A percentile compares a stretch with the other conserved stretches of the same genome.
phyloP scores from a whole-genome alignment of 306 rosid genomes.

The Hippophae tibetana region DNA sequence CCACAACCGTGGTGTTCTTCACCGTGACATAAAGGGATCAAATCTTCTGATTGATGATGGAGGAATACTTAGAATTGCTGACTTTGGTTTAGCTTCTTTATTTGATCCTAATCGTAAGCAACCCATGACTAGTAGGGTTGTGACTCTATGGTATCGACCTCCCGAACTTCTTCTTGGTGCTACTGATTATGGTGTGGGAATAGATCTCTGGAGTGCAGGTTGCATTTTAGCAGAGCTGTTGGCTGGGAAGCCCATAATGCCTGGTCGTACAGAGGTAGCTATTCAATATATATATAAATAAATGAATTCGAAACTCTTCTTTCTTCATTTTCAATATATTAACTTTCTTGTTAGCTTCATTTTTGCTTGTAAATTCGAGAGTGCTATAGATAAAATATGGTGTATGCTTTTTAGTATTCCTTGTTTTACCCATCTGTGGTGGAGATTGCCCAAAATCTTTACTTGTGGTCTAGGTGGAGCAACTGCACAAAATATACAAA shows the following conservation, averaged over 20 bases:
- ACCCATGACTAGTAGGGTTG: conserved; percentile 92
- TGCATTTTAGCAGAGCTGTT: conserved; percentile 88
- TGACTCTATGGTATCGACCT: conserved; percentile 92
- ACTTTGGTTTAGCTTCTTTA: conserved; percentile 81
- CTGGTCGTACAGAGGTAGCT: conserved; percentile 93
- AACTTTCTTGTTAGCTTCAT: not conserved
- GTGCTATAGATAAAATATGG: no score
- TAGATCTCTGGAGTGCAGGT: conserved; percentile 98
- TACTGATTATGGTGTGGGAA: conserved; percentile 72
- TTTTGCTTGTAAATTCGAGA: no score
- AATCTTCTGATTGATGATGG: conserved; percentile 79
- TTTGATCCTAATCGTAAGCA: conserved; percentile 74
- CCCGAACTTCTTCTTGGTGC: conserved; percentile 95
- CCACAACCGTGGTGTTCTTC: conserved; percentile 67
- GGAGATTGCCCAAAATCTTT: conserved; percentile 19
- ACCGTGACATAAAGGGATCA: conserved; percentile 94
- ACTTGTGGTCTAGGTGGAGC: conserved; percentile 63
- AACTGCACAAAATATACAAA: conserved; percentile 89
- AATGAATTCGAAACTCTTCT: not conserved
- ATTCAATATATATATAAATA: conserved; percentile 17
- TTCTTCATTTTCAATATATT: conserved; percentile 2
- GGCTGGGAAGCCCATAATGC: conserved; percentile 96
- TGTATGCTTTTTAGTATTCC: no score
- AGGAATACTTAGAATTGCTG: conserved; percentile 83
- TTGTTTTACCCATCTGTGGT: not conserved